These are phyloP conservation scores for Leccinum fibrillosum DNA, from an alignment of 768 basidiomycete genomes.

Conservation along the genomic window DNA sequence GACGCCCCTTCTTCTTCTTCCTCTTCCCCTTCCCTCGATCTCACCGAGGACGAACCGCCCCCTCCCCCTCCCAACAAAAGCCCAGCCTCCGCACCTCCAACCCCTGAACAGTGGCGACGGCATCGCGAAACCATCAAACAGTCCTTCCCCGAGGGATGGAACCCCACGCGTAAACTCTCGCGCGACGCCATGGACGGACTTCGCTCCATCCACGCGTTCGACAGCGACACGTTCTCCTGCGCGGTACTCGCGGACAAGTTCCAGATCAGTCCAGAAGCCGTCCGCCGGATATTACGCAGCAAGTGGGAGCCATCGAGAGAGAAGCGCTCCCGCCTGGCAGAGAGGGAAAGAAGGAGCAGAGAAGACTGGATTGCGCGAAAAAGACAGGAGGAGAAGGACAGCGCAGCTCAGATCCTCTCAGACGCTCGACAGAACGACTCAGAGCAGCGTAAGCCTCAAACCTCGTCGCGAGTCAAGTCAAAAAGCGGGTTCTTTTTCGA, in stretches of 20 bases:
- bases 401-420: slow-evolving; percentile 34
- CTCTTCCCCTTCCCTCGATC: slow-evolving; percentile 13
- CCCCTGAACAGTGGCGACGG: slow-evolving; percentile 45
- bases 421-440: slow-evolving; percentile 15
- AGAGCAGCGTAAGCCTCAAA: slow-evolving; percentile 7
- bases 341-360: slow-evolving; percentile 47
- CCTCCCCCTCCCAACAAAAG: slow-evolving; percentile 22
- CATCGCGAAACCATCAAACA: slow-evolving; percentile 53
- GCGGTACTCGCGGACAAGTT: slow-evolving; percentile 72
- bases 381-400: slow-evolving; percentile 41
- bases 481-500: slow-evolving; percentile 42
- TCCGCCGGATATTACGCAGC: slow-evolving; percentile 74
- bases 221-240: slow-evolving; percentile 63
- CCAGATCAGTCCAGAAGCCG: slow-evolving; percentile 77
- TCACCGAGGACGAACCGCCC: slow-evolving; percentile 31
- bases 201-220: slow-evolving; percentile 59
- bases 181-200: slow-evolving; percentile 83
- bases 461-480: slow-evolving; percentile 24
- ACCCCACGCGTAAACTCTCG: slow-evolving; percentile 75
- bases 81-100: slow-evolving; percentile 18
- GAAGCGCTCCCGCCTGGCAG: slow-evolving; percentile 46
- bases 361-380: slow-evolving; percentile 37
- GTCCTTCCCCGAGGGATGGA: slow-evolving; percentile 67
- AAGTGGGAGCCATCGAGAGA: slow-evolving; percentile 63
- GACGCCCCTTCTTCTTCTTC: neutral